Evolutionary conservation across 2,329 filamentous ascomycete species (phyloP), one percentile per base, ranked within the genome.

Genomic region (Geosmithia flava): DNA sequence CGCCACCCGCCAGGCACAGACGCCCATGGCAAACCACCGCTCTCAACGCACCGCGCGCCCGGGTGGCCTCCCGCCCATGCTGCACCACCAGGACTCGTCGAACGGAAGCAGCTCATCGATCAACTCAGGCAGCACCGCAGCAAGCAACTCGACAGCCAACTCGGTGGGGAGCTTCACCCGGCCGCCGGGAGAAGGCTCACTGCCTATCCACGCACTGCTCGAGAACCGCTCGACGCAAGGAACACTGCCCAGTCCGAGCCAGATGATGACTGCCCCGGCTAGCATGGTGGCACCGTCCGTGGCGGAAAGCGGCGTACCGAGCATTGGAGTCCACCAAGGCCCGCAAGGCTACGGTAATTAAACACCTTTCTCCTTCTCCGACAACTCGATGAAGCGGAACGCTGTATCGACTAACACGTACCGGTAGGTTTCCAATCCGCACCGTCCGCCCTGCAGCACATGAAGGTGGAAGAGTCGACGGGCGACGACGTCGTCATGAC

Each of bases 131-230:
- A 20, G 40, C 44, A 3, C 40, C 48, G 30, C 23, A 8, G 23
- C 23, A 27, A 27, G 4, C 23, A 27, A 8, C 23, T 27, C 23
- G 23, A 8, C 23, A 27, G 23, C 4, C 23, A 27, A 4, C 8
- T 27, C 23, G 4, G 44, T 27, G 19, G 52, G 52, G 17, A 61
- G 58, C 33, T 58, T 59, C 47, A 52, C 56, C 2, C 64, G 74
- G 42, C 70, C 69, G 4, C 67, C 70, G 0, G 68, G 70, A 44
- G 75, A 78, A 39, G 69, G 72, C 0, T 64, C 72, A 1, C 54
- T 79, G 11, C 74, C 76, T 1, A 78, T 79, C 20, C 75, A 78
- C 52, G 69, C 74, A 0, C 62, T 80, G 1, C 59, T 79, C 19
- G 68, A 68, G 2, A 66, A 68, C 20, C 69, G 69, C 50, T 54